These are phyloP conservation scores for Forsythia suspensa DNA, from an alignment of 257 asterid species.

Conservation along the genomic window DNA sequence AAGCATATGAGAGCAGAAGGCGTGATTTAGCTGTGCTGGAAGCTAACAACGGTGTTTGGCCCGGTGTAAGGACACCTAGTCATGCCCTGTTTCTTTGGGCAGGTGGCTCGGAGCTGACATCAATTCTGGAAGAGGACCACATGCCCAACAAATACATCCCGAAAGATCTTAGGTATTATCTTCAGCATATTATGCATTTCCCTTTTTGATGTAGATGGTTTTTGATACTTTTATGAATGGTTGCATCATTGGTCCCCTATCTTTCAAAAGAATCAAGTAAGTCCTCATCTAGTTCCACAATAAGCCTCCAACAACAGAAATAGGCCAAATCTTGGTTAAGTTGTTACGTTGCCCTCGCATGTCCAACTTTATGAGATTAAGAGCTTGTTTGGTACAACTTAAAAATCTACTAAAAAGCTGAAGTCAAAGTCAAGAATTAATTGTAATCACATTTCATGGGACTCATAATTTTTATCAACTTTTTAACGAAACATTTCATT, in stretches of 20 bases:
- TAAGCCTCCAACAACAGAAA: not conserved
- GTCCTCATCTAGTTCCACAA: not conserved
- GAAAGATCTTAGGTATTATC: constrained; percentile 72
- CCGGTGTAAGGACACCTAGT: constrained; percentile 87
- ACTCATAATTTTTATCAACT: too few relatives aligned
- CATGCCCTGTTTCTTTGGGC: constrained; percentile 98
- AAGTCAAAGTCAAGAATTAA: too few relatives aligned
- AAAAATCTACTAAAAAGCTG: too few relatives aligned
- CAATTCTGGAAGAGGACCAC: constrained; percentile 88
- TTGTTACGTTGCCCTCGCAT: not conserved
- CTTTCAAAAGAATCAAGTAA: not conserved
- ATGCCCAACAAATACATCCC: constrained; percentile 96
- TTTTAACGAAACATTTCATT: too few relatives aligned
- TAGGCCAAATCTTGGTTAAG: not conserved
- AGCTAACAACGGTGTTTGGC: constrained; percentile 94
- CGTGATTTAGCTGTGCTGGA: constrained; percentile 89
- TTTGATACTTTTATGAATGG: not conserved
- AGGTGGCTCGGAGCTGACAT: constrained; percentile 88
- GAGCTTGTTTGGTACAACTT: too few relatives aligned
- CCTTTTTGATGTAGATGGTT: not conserved
- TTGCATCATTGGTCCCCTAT: not conserved
- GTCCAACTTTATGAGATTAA: not conserved
- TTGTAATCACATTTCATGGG: too few relatives aligned
- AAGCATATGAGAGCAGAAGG: constrained; percentile 80
- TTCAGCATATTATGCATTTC: constrained; percentile 9